Evolutionary conservation across 1,139 yeast genomes (phyloP).

Genomic region (Geotrichum histeridarum): DNA sequence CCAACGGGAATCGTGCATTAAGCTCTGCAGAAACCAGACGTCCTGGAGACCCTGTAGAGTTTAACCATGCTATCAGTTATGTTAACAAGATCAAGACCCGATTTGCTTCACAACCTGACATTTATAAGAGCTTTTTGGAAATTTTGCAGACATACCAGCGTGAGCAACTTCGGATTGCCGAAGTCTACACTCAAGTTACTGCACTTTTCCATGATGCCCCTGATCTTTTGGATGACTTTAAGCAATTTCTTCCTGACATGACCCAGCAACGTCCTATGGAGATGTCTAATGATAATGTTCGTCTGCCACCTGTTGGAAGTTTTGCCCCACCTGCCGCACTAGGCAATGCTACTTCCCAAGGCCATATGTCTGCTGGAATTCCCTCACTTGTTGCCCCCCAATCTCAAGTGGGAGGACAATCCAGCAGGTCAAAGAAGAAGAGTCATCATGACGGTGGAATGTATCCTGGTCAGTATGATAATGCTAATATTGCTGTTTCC

Average conservation of each 20-base stretch:
- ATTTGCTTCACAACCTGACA: conserved; percentile 90
- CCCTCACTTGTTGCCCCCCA: conserved; percentile 1
- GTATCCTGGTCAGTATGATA: conserved; percentile 18
- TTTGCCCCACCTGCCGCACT: conserved; percentile 65
- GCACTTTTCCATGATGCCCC: conserved; percentile 87
- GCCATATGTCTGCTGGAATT: neutral
- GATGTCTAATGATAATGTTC: conserved; percentile 32
- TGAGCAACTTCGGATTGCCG: conserved; percentile 91
- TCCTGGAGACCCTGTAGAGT: conserved; percentile 81
- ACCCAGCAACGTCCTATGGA: conserved; percentile 32
- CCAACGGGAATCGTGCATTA: conserved; percentile 32
- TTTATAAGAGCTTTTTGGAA: conserved; percentile 89
- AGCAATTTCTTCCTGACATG: conserved; percentile 92
- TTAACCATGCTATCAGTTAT: conserved; percentile 92
- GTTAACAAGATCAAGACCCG: conserved; percentile 94
- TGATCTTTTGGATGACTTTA: conserved; percentile 87
- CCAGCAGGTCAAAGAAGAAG: conserved; percentile 19
- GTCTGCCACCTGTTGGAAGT: conserved; percentile 92
- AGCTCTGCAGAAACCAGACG: conserved; percentile 24
- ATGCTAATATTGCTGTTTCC: conserved; percentile 38
- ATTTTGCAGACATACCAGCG: conserved; percentile 93
- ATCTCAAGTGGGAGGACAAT: neutral
- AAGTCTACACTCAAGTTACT: conserved; percentile 91
- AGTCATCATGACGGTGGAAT: conserved; percentile 14
- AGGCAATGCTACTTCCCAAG: neutral